phyloP scores from a whole-genome alignment of 768 basidiomycete species.

The Agaricus bisporus region DNA sequence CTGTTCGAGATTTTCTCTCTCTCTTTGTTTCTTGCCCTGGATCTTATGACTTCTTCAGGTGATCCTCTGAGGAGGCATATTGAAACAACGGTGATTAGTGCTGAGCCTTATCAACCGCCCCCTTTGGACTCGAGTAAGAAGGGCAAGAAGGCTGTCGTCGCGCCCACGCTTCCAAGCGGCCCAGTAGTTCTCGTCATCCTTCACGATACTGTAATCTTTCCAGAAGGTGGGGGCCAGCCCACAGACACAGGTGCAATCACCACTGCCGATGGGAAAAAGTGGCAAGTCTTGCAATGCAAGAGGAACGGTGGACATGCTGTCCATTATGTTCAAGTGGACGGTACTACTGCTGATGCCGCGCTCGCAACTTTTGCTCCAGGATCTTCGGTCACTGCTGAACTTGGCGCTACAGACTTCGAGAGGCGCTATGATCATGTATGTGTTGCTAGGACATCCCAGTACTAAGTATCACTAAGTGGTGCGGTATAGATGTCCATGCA shows the following conservation, averaged over 20 bases:
- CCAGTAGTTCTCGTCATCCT: constrained; percentile 61
- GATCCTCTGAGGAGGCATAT: constrained; percentile 64
- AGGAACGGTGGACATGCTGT: constrained; percentile 69
- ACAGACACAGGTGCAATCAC: constrained; percentile 62
- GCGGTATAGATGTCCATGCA: constrained; percentile 69
- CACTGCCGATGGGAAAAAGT: constrained; percentile 35
- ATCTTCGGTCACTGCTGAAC: constrained; percentile 41
- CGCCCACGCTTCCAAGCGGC: constrained; percentile 34
- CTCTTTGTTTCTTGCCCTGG: neutral
- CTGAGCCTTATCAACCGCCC: constrained; percentile 36
- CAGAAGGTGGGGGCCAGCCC: constrained; percentile 79
- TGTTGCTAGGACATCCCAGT: constrained; percentile 3
- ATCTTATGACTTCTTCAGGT: constrained; percentile 29
- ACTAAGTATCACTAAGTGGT: neutral
- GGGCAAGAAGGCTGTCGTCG: constrained; percentile 46
- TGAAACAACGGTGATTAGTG: constrained; percentile 49
- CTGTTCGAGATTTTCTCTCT: constrained; percentile 11
- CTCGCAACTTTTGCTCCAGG: constrained; percentile 46
- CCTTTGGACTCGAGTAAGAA: constrained; percentile 39
- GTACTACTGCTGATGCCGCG: constrained; percentile 34
- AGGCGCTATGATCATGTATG: constrained; percentile 72
- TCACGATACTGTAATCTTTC: constrained; percentile 76
- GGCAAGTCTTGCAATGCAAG: constrained; percentile 61
- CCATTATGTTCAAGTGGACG: constrained; percentile 54
- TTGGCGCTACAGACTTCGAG: constrained; percentile 54